Conservation (phyloP, 2,329 filamentous ascomycete species). For the Domatiomyces catenatus region DNA sequence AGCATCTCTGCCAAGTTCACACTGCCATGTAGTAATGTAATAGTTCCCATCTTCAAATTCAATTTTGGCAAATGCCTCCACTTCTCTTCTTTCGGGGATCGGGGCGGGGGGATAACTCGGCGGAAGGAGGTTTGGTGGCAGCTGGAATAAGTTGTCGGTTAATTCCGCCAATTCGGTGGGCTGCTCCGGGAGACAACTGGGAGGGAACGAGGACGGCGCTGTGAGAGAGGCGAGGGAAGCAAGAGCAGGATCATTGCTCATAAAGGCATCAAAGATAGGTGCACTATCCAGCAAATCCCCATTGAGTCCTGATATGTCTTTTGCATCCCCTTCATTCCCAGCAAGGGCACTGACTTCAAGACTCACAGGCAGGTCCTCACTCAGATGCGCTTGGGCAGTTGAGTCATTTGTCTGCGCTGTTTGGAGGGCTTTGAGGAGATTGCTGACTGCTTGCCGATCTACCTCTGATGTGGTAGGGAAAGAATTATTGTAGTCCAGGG, state of each 20-base stretch:
- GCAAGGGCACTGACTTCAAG: background rate
- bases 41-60: constrained; percentile 51
- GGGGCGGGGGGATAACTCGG: background rate
- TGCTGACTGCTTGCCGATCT: background rate
- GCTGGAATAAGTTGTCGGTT: background rate
- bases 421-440: background rate
- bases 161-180: background rate
- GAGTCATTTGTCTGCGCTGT: background rate
- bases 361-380: background rate
- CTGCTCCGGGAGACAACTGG: background rate
- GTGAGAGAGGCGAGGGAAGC: background rate
- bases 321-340: background rate
- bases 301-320: background rate
- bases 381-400: background rate
- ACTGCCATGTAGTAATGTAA: constrained; percentile 48
- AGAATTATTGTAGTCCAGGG: background rate
- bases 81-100: constrained; percentile 17
- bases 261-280: background rate
- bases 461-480: background rate
- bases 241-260: background rate
- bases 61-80: constrained; percentile 48
- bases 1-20: constrained; percentile 48
- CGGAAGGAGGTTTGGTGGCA: background rate
- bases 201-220: background rate
- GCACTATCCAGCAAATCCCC: background rate